Conservation (phyloP, 1,284 basidiomycete species). For the Cryptococcus sp. region DNA sequence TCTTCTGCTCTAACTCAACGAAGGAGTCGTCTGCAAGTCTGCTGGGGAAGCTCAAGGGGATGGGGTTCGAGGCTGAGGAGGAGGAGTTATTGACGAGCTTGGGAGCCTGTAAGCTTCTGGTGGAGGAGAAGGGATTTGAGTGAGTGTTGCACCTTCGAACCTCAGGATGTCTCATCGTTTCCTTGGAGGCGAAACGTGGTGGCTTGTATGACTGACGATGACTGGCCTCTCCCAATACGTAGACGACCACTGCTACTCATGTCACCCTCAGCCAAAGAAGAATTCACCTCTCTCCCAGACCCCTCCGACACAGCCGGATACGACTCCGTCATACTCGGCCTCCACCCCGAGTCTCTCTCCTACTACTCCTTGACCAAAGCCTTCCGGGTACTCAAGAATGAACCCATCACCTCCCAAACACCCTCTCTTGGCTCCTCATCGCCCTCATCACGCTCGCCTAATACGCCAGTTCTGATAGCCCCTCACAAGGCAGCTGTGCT, state of each 20-base stretch:
- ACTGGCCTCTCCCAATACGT: not conserved
- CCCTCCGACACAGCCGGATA: slow-evolving; percentile 34
- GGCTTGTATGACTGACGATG: not conserved
- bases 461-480: slow-evolving; percentile 52
- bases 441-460: not conserved
- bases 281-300: slow-evolving; percentile 47
- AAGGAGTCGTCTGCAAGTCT: slow-evolving; percentile 57
- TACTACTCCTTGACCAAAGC: slow-evolving; percentile 62
- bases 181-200: not conserved
- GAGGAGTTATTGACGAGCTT: slow-evolving; percentile 63
- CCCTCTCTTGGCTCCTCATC: not conserved
- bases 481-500: slow-evolving; percentile 56
- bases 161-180: not conserved
- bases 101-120: slow-evolving; percentile 57
- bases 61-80: slow-evolving; percentile 56
- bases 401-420: slow-evolving; percentile 25
- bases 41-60: slow-evolving; percentile 50
- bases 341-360: slow-evolving; percentile 57
- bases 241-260: slow-evolving; percentile 61
- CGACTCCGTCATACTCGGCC: slow-evolving; percentile 66
- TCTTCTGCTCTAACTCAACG: slow-evolving; percentile 58
- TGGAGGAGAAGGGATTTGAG: slow-evolving; percentile 53
- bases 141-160: slow-evolving; percentile 34
- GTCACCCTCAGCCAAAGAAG: slow-evolving; percentile 58
- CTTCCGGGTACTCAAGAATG: slow-evolving; percentile 59